Base-by-base conservation (phyloP, 2,329 filamentous ascomycete species). In the Xylaria sp. region DNA sequence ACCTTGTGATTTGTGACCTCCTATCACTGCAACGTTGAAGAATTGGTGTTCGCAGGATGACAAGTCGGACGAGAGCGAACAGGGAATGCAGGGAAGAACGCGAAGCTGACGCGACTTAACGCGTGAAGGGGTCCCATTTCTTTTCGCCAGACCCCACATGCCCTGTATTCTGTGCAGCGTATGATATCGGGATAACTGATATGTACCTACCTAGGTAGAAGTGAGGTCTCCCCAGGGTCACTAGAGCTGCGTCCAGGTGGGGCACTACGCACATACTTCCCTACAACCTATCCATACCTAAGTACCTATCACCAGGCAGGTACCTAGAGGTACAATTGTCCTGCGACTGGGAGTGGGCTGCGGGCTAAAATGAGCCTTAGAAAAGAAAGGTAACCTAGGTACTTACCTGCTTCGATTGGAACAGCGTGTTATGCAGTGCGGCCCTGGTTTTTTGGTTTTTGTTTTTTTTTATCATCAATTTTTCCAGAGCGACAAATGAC, bases 101-200 rank as follows among this genome's bases (percentile, higher is more conserved):
- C 64, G 64, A 67, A 56, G 54, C 19, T 60, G 56, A 64, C 64
- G 59, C 64, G 64, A 57, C 42, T 52, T 26, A 49, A 60, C 64
- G 63, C 63, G 64, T 63, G 17, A 44, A 26, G 3, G 9, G 41
- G 29, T 6, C 29, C 29, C 21, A n/a, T 6, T 26, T 18, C 21
- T 26, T 17, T 17, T 44, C n/a, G n/a, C n/a, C n/a, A 16, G 29
- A 26, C 26, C 29, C 29, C 34, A 20, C 5, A 38, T 39, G 19
- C n/a, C 20, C 5, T 38, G 38, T 47, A 38, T 18, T 16, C 17
- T 38, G 29, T 46, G 22, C n/a, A 17, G 22, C 21, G 16, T 47
- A 9, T 29, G 22, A 34, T 47, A 37, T n/a, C 13, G 21, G 29
- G 18, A 39, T 37, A n/a, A 13, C 20, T 42, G 26, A 21, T 47